phyloP scores from a whole-genome alignment of 2,329 filamentous ascomycete genomes.

The Aspergillus fumigatus region DNA sequence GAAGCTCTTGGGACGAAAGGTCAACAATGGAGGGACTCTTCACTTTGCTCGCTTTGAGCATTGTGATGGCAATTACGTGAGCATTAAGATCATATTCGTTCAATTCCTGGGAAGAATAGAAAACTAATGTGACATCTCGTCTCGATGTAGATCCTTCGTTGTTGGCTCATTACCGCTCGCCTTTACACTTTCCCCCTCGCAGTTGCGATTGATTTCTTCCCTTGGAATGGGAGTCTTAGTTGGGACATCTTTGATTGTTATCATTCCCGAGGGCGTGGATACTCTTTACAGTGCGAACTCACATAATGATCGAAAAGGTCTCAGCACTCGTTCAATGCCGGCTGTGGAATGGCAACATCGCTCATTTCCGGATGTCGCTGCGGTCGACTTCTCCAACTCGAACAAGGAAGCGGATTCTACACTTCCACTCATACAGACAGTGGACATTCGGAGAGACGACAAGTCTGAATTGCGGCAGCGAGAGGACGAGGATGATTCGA shows the following conservation, averaged over 20 bases:
- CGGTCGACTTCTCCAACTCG: constrained; percentile 1
- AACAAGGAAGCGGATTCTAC: background rate
- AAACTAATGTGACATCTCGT: constrained; percentile 10
- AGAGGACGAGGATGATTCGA: constrained; percentile 22
- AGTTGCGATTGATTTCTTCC: constrained; percentile 83
- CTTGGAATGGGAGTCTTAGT: constrained; percentile 92
- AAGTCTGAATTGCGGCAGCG: constrained; percentile 19
- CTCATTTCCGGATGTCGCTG: constrained; percentile 14
- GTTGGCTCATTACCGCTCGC: constrained; percentile 87
- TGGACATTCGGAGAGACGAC: constrained; percentile 21
- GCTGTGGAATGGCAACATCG: constrained; percentile 28
- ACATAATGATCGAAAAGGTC: constrained; percentile 26
- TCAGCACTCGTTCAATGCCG: constrained; percentile 23
- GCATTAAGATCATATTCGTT: constrained; percentile 18
- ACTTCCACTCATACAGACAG: constrained; percentile 6
- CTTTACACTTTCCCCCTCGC: constrained; percentile 78
- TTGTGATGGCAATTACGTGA: constrained; percentile 62
- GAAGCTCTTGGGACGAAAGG: constrained; percentile 30
- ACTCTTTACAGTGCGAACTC: constrained; percentile 65
- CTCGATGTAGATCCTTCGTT: constrained; percentile 70
- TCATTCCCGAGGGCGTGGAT: constrained; percentile 94
- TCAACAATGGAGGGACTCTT: constrained; percentile 57
- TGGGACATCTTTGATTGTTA: constrained; percentile 91
- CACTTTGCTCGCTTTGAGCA: constrained; percentile 60
- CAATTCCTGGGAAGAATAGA: background rate